These are phyloP conservation scores for Caryopteris hybrid DNA, from an alignment of 305 asterid species.

Conservation along the genomic window DNA sequence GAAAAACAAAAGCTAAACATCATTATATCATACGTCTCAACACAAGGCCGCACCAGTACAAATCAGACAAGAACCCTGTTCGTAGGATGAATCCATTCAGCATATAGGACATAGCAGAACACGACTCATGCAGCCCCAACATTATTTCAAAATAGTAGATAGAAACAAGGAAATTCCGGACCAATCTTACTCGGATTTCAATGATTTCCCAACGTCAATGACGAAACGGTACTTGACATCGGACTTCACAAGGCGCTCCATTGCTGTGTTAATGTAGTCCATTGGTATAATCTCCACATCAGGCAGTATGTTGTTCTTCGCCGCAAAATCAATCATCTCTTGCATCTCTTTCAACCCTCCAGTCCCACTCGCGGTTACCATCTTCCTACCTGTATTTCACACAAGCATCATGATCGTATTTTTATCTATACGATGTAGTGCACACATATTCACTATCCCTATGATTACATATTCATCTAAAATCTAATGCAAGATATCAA, in stretches of 20 bases:
- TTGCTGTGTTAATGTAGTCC: slow-evolving; percentile 29
- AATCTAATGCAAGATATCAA: too few species aligned
- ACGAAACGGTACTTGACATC: slow-evolving; percentile 34
- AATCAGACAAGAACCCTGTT: neutral
- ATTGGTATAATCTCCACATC: slow-evolving; percentile 30
- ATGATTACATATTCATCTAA: too few species aligned
- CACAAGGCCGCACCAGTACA: neutral
- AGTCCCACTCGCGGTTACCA: slow-evolving; percentile 7
- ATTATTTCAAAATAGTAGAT: neutral
- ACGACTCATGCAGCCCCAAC: neutral
- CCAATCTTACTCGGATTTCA: slow-evolving; percentile 20
- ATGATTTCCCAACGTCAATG: slow-evolving; percentile 21
- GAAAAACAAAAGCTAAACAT: too few species aligned
- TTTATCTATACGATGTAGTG: too few species aligned
- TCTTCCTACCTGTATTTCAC: slow-evolving; percentile 22
- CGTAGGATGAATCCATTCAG: neutral
- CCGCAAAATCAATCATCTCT: slow-evolving; percentile 28
- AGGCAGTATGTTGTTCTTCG: slow-evolving; percentile 25
- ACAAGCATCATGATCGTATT: neutral
- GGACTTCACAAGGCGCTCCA: slow-evolving; percentile 22
- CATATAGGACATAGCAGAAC: neutral
- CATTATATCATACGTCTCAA: too few species aligned
- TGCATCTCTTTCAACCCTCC: slow-evolving; percentile 33
- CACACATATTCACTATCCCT: too few species aligned
- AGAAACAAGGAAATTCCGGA: neutral